Evolutionary conservation across 2,329 filamentous ascomycete species (phyloP), one percentile per base, ranked within the genome.

Genomic region (Teratosphaeria viscida): DNA sequence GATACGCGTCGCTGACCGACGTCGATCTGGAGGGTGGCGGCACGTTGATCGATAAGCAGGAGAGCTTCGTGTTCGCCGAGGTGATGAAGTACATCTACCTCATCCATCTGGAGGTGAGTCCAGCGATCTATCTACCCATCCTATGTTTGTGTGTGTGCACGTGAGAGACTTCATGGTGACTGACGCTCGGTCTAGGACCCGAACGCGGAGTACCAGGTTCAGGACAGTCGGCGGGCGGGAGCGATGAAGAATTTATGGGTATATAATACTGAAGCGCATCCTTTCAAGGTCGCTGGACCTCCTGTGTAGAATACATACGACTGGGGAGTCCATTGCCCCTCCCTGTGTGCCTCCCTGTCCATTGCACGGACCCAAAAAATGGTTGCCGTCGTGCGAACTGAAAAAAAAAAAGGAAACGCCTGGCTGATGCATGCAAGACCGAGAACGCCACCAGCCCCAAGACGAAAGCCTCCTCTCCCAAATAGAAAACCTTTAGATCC

Each of bases 61-160:
- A 56, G 23, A 67, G 65, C 10, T 68, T 66, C 61, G 77, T 62
- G 53, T 62, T 62, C 32, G 61, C 61, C 6, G 61, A 62, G 37
- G 56, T 62, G 16, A 16, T 59, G 52, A 62, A 62, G 59, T 62
- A 78, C 61, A 76, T 77, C 34, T 78, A 75, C 62, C 66, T 78
- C 32, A 64, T 54, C 73, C 63, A 61, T 77, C 58, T 56, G 7
- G 39, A 47, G 23, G 56, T 57, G 19, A 57, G 37, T 19, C 2
- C 16, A 23, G n/a, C 6, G 2, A 8, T 10, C 8, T 23, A n/a
- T 47, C 2, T 19, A 47, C 19, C 14, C 11, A 12, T n/a, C 3
- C 7, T 47, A 7, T 47, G 14, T n/a, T 23, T 23, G 23, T 23
- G 23, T 23, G 23, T 23, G 23, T 23, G 23, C 23, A 23, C 23